Evolutionary conservation across 73 alveolate species (phyloP), one percentile per base, ranked within the genome.

Genomic region (Durusdinium trenchii): DNA sequence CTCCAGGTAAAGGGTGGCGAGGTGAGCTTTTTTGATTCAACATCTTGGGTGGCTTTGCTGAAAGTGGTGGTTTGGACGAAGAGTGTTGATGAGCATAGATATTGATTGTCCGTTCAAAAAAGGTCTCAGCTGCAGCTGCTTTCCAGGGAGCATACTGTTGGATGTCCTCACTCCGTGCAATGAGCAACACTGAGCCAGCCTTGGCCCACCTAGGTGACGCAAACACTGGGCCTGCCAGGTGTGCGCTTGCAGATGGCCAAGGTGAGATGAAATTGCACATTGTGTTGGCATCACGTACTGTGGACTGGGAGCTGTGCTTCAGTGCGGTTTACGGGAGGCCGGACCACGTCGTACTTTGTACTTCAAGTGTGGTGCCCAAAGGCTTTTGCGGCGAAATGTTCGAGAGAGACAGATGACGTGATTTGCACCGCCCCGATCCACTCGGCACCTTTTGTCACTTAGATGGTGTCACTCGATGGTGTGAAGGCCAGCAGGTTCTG

Each of bases 241-340:
- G 98, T 91, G 26, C 98, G 98, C 46, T 43, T 91, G 83, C 98
- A 91, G 98, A 91, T 91, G 98, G 61, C 67, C 71, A 81, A 81
- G 91, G 91, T 36, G n/a, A 10, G 40, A 12, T 18, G 89, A 14
- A 23, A 6, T 20, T 50, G 51, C 40, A 20, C 35, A 30, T 30
- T n/a, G n/a, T n/a, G 85, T 60, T 32, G 73, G 73, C 30, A 23
- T 60, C n/a, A 32, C 30, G 73, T 2, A 23, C n/a, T n/a, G n/a
- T n/a, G n/a, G n/a, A n/a, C n/a, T n/a, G n/a, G n/a, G n/a, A n/a
- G n/a, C n/a, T n/a, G n/a, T n/a, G n/a, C n/a, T n/a, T n/a, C n/a
- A n/a, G n/a, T n/a, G n/a, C n/a, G n/a, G n/a, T n/a, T n/a, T 40
- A 23, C 42, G 38, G 18, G 69, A 91, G 98, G 98, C 98, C 16